Base-by-base conservation (phyloP, 2,329 filamentous ascomycete genomes). In the Capronia coronata region DNA sequence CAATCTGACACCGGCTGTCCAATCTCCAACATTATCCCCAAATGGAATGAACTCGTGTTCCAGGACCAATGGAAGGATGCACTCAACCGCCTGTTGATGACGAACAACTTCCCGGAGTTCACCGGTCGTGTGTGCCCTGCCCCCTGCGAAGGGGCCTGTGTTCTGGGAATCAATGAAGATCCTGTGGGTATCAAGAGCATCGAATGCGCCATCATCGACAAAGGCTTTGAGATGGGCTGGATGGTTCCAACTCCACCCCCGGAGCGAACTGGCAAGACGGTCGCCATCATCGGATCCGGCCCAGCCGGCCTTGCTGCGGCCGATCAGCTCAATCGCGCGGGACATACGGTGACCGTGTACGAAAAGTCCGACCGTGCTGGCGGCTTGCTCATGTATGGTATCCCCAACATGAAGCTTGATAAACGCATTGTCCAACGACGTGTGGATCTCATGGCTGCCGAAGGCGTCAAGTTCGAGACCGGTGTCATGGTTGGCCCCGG, bases 351-450 rank as follows among this genome's bases (percentile, higher is more conserved):
- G 47, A 95, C 88, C 10, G 81, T 97, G 14, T 96, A 93, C 64
- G 91, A 97, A 77, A 87, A 91, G 58, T 82, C 89, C 52, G 91
- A 97, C 66, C 87, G 91, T 58, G 75, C 85, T 50, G 91, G 91
- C 71, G 91, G 91, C 68, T 77, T 97, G 48, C 80, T 97, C 63
- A 96, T 96, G 91, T 96, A 97, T 66, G 91, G 91, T 60, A 97
- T 97, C 60, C 91, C 91, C 59, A 97, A 97, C 76, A 97, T 97
- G 91, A 97, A 97, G 76, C 85, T 97, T 35, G 91, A 97, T 75
- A 97, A 97, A 79, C 88, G 88, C 65, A 83, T 96, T 57, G 91
- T 97, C 53, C 91, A 96, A 76, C 86, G 91, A 45, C 86, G 91
- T 68, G 89, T 93, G 42, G 87, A 96, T 70, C 89, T 97, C 70